Base-by-base conservation (phyloP, 306 rosid genomes). In the Chamaecrista fasciculata region DNA sequence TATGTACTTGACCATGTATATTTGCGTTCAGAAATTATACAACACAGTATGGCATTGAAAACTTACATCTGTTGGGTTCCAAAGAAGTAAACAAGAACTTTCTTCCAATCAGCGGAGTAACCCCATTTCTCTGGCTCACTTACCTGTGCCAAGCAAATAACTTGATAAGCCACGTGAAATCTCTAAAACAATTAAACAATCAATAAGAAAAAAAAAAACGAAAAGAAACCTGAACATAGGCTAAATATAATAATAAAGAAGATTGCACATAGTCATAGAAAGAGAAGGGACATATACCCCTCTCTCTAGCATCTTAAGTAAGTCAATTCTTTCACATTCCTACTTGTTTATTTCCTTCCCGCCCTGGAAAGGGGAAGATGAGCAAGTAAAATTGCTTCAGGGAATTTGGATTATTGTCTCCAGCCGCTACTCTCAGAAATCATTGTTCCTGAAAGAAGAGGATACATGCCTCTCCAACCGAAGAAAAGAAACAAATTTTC, bases 1-100 rank as follows among this genome's bases (percentile, higher is more conserved):
- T 50, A 52, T 50, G 60, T 66, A 60, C 56, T 23, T 29, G 11
- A 37, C 49, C 14, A 37, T 29, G 16, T 10, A 5, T 12, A 63
- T 64, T 48, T 16, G 12, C 37, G 40, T 59, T 47, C 61, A 36
- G 50, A 12, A 33, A 16, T 29, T 33, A 66, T 4, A 72, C 6
- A 60, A 39, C 37, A 23, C 23, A 71, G 56, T 16, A 61, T 44
- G 51, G 79, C 31, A 42, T 20, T 14, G 39, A 79, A 70, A 40
- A 84, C 99, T 79, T 79, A 91, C 99, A 95, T 89, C 78, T 95
- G 96, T 67, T 84, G 89, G 65, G 99, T 91, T 62, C 97, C 99
- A 75, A 89, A 95, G 86, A 95, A 95, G 82, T 60, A 72, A 52
- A 95, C 99, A 34, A 89, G 83, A 16, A 95, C 95, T 91, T 95